Percentiles rank a stretch among this genome's conserved stretches.
phyloP scores from a whole-genome alignment of 352 stramenopile genomes.

The Elongisporangium anandrum region DNA sequence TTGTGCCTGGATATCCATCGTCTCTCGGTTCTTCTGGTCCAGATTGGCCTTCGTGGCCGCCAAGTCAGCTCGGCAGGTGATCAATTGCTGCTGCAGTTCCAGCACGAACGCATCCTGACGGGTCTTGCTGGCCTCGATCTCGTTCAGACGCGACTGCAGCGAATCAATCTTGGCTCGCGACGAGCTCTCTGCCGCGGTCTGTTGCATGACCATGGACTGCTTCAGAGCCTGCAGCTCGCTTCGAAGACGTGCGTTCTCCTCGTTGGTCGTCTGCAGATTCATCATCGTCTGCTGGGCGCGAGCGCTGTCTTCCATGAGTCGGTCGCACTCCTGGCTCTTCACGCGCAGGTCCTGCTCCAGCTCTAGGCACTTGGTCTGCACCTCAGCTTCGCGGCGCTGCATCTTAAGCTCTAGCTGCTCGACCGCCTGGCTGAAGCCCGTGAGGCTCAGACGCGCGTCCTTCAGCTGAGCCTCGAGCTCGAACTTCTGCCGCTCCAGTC shows the following conservation, averaged over 20 bases:
- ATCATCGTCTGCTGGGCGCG: conserved; percentile 16
- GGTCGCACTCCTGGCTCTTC: conserved; percentile 38
- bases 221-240: conserved; percentile 26
- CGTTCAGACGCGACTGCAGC: conserved; percentile 4
- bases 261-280: conserved; percentile 34
- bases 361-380: conserved; percentile 44
- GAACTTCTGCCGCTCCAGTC: conserved; percentile 35
- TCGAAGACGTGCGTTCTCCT: conserved; percentile 36
- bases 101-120: conserved; percentile 20
- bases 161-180: conserved; percentile 21
- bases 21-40: conserved; percentile 36
- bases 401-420: conserved; percentile 79
- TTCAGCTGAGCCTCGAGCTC: conserved; percentile 57
- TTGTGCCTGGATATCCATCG: conserved; percentile 50
- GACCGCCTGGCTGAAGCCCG: conserved; percentile 58
- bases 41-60: conserved; percentile 26
- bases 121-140: conserved; percentile 18
- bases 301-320: conserved; percentile 22
- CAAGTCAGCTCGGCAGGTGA: conserved; percentile 12
- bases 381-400: conserved; percentile 63
- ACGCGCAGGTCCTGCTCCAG: conserved; percentile 44
- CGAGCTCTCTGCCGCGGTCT: conserved; percentile 15
- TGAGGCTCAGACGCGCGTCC: conserved; percentile 49
- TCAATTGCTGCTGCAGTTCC: conserved; percentile 35
- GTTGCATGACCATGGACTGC: background rate